A percentile compares a stretch with the other conserved stretches of the same genome.
Conservation (phyloP, 2,329 filamentous ascomycete genomes). For the Ophiostoma pallidulum region DNA sequence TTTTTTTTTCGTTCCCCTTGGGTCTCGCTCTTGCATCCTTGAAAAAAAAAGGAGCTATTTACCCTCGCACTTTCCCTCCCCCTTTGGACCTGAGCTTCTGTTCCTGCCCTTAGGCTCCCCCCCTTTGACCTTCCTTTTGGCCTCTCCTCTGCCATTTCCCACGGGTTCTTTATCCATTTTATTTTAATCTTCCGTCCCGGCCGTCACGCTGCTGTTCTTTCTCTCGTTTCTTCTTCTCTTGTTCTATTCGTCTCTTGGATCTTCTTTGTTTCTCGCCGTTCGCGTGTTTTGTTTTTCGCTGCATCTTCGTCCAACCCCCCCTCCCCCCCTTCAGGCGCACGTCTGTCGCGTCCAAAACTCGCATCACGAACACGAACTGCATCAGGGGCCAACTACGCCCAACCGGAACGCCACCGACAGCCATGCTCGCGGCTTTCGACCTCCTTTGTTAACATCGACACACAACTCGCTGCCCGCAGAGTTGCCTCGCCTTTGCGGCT, state of each 20-base stretch:
- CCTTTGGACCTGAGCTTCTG: not conserved
- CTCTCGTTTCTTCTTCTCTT: not conserved
- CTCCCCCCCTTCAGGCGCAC: not conserved
- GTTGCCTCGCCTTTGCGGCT: no score
- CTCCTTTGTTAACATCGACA: not conserved
- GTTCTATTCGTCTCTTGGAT: not conserved
- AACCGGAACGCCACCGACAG: no score
- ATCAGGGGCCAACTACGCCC: no score
- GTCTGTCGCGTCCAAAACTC: no score
- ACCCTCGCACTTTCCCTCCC: not conserved
- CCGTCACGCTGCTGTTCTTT: not conserved
- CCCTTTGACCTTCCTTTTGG: not conserved
- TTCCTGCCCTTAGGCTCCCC: not conserved
- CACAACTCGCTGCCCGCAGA: no score
- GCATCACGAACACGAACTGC: no score
- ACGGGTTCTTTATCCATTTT: not conserved
- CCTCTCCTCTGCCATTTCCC: not conserved
- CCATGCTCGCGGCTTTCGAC: not conserved
- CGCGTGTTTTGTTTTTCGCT: no score
- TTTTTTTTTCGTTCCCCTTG: conserved; percentile 1
- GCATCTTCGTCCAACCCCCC: no score
- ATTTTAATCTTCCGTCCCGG: not conserved
- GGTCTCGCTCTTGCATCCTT: no score
- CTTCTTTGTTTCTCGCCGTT: no score
- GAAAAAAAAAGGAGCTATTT: conserved; percentile 5